Evolutionary conservation across 2,329 filamentous ascomycete species (phyloP).

Genomic region (Xylariales sp.): DNA sequence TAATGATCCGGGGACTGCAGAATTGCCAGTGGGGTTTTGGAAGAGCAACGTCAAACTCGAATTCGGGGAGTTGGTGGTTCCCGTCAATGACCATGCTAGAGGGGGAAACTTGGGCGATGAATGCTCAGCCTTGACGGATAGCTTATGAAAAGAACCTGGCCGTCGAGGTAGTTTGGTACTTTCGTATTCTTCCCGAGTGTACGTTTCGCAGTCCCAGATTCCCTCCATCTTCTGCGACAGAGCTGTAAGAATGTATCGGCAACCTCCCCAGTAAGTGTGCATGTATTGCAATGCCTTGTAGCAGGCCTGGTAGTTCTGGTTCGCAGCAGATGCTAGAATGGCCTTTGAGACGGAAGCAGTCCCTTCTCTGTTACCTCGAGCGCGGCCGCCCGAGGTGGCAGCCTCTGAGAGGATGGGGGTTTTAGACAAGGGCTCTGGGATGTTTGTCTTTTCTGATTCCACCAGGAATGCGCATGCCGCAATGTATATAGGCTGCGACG

Average conservation of each 20-base stretch:
- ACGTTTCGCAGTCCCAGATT: constrained; percentile 71
- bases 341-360: constrained; percentile 28
- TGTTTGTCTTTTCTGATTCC: constrained; percentile 66
- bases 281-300: constrained; percentile 79
- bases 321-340: constrained; percentile 74
- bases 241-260: constrained; percentile 81
- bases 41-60: constrained; percentile 81
- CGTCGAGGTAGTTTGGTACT: constrained; percentile 53
- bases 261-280: constrained; percentile 82
- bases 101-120: constrained; percentile 45
- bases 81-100: constrained; percentile 84
- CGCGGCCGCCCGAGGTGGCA: constrained; percentile 5
- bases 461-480: constrained; percentile 85
- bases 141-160: constrained; percentile 35
- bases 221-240: constrained; percentile 85
- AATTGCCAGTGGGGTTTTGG: constrained; percentile 41
- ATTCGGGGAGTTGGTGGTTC: constrained; percentile 79
- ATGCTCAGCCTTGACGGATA: constrained; percentile 36
- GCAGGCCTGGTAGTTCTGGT: constrained; percentile 82
- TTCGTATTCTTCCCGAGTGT: constrained; percentile 71
- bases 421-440: constrained; percentile 61
- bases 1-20: constrained; percentile 10
- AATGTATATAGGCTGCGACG: constrained; percentile 86
- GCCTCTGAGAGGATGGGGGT: constrained; percentile 45
- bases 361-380: constrained; percentile 6